Conservation (phyloP, 2,329 filamentous ascomycete genomes). For the Trichoderma gracile region DNA sequence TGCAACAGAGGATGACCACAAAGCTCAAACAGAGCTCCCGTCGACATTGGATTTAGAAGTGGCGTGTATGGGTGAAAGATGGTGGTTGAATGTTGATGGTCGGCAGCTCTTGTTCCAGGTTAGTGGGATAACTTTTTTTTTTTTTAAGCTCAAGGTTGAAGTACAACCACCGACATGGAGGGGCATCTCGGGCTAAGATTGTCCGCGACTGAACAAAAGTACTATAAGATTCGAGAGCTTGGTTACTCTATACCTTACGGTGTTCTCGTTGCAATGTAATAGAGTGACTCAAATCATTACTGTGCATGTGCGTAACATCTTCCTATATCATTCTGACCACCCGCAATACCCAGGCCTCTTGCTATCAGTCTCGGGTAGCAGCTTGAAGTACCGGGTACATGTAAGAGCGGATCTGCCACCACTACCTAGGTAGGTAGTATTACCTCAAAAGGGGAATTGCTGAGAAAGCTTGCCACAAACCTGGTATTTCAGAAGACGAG, state of each 20-base stretch:
- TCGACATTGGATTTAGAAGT: constrained; percentile 14
- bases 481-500: not conserved
- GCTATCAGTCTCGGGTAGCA: constrained; percentile 1
- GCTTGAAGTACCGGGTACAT: not conserved
- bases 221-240: too few relatives aligned
- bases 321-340: not conserved
- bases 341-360: too few relatives aligned
- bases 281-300: too few relatives aligned
- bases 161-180: not conserved
- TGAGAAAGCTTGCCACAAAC: not conserved
- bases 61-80: not conserved
- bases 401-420: not conserved
- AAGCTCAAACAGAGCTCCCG: constrained; percentile 8
- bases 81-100: not conserved
- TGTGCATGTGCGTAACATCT: too few relatives aligned
- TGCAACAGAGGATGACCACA: constrained; percentile 29
- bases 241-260: too few relatives aligned
- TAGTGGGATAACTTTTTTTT: constrained; percentile 6
- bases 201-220: not conserved
- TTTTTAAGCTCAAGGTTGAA: constrained; percentile 1
- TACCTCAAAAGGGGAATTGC: not conserved
- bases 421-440: not conserved
- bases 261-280: too few relatives aligned
- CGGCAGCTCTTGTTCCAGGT: not conserved
- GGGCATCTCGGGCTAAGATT: constrained; percentile 5